These are phyloP conservation scores for Lentinula sp. DNA, from an alignment of 768 basidiomycete species.

Conservation along the genomic window DNA sequence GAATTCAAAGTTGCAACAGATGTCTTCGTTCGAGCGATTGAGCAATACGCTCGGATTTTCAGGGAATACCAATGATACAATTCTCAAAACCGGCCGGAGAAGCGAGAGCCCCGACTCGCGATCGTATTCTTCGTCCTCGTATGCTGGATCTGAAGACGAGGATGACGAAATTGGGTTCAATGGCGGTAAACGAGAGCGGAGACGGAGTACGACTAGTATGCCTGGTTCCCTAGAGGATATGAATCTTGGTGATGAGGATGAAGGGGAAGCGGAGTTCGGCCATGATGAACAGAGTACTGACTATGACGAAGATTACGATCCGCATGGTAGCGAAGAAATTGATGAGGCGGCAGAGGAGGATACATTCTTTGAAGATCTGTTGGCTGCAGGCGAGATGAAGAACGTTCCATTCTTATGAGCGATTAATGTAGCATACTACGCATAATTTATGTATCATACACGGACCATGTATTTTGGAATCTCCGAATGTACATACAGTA, in stretches of 20 bases:
- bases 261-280: conserved; percentile 14
- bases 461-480: background rate
- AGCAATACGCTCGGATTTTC: conserved; percentile 51
- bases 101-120: conserved; percentile 50
- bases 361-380: conserved; percentile 72
- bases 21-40: conserved; percentile 72
- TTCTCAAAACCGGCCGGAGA: conserved; percentile 10
- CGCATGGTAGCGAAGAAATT: conserved; percentile 27
- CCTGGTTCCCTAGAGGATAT: conserved; percentile 73
- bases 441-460: background rate
- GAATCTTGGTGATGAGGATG: conserved; percentile 35
- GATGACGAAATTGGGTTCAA: conserved; percentile 36
- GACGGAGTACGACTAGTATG: conserved; percentile 77
- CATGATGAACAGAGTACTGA: background rate
- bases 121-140: conserved; percentile 31
- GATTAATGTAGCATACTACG: background rate
- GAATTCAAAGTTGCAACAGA: conserved; percentile 52
- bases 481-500: no score
- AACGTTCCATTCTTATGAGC: conserved; percentile 60
- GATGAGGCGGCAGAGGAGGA: conserved; percentile 64
- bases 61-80: conserved; percentile 23
- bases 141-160: conserved; percentile 48
- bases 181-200: conserved; percentile 35
- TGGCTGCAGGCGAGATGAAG: conserved; percentile 81
- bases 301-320: conserved; percentile 17